A percentile compares a stretch with the other conserved stretches of the same genome.
Conservation (phyloP, 495 filamentous ascomycete species). For the Astrocystis sublimbata region DNA sequence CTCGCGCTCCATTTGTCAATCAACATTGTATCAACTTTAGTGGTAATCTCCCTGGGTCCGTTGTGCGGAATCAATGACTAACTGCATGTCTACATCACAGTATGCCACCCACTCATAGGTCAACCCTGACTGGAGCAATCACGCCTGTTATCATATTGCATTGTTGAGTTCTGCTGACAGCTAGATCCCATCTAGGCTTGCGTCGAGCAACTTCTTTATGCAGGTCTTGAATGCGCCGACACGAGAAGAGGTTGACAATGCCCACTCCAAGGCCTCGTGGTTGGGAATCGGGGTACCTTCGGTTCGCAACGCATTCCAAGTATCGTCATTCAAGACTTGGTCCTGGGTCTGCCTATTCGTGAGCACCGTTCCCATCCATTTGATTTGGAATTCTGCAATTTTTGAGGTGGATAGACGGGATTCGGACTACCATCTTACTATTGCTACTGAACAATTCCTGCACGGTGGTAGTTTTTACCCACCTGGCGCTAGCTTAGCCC, state of each 20-base stretch:
- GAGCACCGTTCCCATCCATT: slow-evolving; percentile 35
- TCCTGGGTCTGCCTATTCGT: slow-evolving; percentile 29
- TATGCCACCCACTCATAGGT: not conserved
- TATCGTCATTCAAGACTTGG: slow-evolving; percentile 24
- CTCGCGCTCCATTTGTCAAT: not conserved
- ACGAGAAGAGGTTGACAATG: slow-evolving; percentile 39
- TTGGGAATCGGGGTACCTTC: slow-evolving; percentile 46
- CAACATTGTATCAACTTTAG: not conserved
- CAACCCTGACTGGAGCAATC: not conserved
- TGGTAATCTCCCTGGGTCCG: not conserved
- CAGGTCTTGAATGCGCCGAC: slow-evolving; percentile 42
- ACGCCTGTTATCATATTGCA: not conserved
- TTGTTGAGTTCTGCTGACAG: not conserved
- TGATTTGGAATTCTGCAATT: slow-evolving; percentile 29
- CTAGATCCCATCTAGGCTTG: slow-evolving; percentile 15
- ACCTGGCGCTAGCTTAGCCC: slow-evolving; percentile 18
- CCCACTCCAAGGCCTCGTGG: slow-evolving; percentile 37
- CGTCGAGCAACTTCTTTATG: slow-evolving; percentile 42
- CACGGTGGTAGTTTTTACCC: slow-evolving; percentile 22
- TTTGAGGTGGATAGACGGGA: slow-evolving; percentile 26
- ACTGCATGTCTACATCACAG: not conserved
- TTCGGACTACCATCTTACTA: slow-evolving; percentile 41
- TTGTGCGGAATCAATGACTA: not conserved
- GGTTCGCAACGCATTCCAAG: slow-evolving; percentile 34
- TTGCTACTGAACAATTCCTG: slow-evolving; percentile 37